phyloP scores from a whole-genome alignment of 257 asterid genomes.

The Lantana camara region DNA sequence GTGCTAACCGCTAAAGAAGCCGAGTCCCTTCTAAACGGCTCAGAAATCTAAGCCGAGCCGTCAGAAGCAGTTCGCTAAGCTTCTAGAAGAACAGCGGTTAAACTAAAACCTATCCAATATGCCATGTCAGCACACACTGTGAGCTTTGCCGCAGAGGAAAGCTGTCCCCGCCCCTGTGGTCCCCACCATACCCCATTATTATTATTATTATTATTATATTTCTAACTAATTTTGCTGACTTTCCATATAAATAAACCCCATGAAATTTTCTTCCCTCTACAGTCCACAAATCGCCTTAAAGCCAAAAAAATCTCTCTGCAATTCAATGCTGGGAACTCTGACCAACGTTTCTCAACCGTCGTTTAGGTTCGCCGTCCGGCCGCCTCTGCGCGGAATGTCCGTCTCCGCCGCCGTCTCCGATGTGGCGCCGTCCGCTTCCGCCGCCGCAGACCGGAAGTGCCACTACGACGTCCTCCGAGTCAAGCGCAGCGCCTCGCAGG shows the following conservation, averaged over 20 bases:
- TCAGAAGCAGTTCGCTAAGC: slow-evolving; percentile 16
- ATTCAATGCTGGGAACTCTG: slow-evolving; percentile 33
- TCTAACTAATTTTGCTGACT: slow-evolving; percentile 2
- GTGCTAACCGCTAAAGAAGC: no score
- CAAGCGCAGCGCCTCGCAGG: slow-evolving; percentile 50
- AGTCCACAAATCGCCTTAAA: background rate
- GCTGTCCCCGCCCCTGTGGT: background rate
- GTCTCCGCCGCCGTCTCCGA: slow-evolving; percentile 31
- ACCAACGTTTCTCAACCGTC: slow-evolving; percentile 11
- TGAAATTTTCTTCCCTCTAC: background rate
- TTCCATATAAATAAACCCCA: slow-evolving; percentile 16
- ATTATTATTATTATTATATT: no score
- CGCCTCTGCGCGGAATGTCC: slow-evolving; percentile 7
- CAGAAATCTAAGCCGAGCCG: background rate
- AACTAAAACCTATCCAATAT: slow-evolving; percentile 11
- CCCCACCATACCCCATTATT: background rate
- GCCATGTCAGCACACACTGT: slow-evolving; percentile 28
- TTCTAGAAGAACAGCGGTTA: slow-evolving; percentile 25
- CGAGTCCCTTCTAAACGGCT: background rate
- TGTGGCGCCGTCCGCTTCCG: slow-evolving; percentile 17
- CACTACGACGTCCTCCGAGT: slow-evolving; percentile 69
- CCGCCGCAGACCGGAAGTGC: slow-evolving; percentile 30
- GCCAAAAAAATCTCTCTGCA: background rate
- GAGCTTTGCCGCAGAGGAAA: slow-evolving; percentile 1
- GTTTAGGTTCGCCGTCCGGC: background rate